Base-by-base conservation (phyloP, 164 flowering plant species). In the Tinospora cordifolia region DNA sequence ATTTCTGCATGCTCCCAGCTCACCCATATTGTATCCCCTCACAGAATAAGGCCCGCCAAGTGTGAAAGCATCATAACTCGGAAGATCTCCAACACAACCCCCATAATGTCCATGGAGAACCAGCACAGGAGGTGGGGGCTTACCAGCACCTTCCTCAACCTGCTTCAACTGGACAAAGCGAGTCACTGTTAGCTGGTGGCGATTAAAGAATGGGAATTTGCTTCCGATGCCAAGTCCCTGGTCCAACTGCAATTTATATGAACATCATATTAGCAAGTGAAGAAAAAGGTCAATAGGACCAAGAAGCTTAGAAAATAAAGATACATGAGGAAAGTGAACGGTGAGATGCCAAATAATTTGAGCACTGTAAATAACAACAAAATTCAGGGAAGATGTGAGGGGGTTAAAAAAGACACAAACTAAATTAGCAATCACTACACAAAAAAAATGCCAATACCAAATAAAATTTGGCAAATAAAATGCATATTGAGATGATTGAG, bases 21-120 rank as follows among this genome's bases (percentile, higher is more conserved):
- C 99, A 58, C 99, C 99, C 99, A 91, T 92, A 81, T 91, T 95
- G 78, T 92, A 95, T 65, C 99, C 99, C 71, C 98, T 80, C 24
- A 95, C 99, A 60, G 97, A 95, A 73, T 92, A 92, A 6, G 99
- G 98, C 15, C 98, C 99, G 1, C 98, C 99, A 54, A 95, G 90
- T n/a, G 95, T 85, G 76, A 95, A 95, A 47, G 98, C 98, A 76
- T 95, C 99, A 76, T 95, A 92, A 74, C 99, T 95, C 25, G 99
- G 95, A 72, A 95, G 96, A 80, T 95, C 99, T 44, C 98, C 98
- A 5, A 95, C 89, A 83, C 99, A 95, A 30, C 99, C 99, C 68
- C 99, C 98, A 78, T 92, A 95, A 70, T 90, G 98, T 34, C 96
- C 93, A 78, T 95, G 96, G 66, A 95, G 90, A 74, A 95, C 99